Evolutionary conservation across 2,329 filamentous ascomycete species (phyloP).

Genomic region (Botryotinia narcissicola): DNA sequence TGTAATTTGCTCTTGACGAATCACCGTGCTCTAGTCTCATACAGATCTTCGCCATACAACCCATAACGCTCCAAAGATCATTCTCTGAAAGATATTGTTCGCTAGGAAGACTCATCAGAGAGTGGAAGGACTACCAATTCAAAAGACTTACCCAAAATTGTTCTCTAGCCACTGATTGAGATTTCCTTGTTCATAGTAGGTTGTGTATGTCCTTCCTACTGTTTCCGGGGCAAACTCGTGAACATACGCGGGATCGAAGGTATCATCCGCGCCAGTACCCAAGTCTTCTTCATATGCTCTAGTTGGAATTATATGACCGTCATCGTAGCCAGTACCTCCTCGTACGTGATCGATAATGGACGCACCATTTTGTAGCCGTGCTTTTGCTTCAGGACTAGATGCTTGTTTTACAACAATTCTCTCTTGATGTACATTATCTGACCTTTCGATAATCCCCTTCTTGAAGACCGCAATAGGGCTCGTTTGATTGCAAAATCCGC

Average conservation of each 20-base stretch:
- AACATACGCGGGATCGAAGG: conserved; percentile 5
- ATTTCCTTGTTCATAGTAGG: background rate
- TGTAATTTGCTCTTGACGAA: fast-evolving
- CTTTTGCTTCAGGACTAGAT: background rate
- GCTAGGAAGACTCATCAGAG: background rate
- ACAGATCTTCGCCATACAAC: background rate
- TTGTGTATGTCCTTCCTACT: background rate
- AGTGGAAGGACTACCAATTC: background rate
- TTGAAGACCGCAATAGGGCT: background rate
- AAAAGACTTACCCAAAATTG: background rate
- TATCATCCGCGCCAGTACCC: background rate
- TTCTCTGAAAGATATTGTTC: background rate
- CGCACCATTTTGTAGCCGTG: background rate
- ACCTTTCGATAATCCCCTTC: fast-evolving
- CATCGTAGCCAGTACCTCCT: fast-evolving
- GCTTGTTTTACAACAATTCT: conserved; percentile 3
- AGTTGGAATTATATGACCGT: background rate
- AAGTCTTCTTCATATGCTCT: background rate
- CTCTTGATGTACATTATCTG: fast-evolving
- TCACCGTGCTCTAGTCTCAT: background rate
- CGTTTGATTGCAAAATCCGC: too few relatives aligned
- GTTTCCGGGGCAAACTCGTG: background rate
- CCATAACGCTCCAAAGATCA: background rate
- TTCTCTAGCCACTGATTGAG: background rate
- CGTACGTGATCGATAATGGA: background rate